Percentiles rank a stretch among this genome's conserved stretches.
phyloP scores from a whole-genome alignment of 345 rosid species.

The Isatis tinctoria region DNA sequence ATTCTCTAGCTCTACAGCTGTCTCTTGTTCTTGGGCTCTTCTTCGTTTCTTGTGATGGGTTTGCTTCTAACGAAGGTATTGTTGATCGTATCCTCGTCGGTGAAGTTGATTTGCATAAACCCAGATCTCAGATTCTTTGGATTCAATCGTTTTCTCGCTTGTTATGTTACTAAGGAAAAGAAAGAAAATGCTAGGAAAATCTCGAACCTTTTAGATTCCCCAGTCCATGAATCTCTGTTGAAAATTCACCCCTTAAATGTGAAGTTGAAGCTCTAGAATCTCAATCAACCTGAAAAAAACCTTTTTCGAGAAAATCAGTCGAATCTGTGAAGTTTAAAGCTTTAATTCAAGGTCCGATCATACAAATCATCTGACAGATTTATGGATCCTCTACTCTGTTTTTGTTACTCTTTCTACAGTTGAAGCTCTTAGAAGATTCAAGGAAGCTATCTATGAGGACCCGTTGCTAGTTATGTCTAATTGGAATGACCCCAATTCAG shows the following conservation, averaged over 20 bases:
- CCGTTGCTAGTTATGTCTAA: constrained; percentile 67
- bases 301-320: not conserved
- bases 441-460: constrained; percentile 88
- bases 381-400: constrained; percentile 1
- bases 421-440: constrained; percentile 67
- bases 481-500: constrained; percentile 76
- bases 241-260: not conserved
- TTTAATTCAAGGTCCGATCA: not conserved
- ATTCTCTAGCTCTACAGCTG: constrained; percentile 27
- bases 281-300: not conserved
- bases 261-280: not conserved
- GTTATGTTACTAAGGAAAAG: constrained; percentile 27
- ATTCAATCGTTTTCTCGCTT: not conserved
- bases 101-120: constrained; percentile 4
- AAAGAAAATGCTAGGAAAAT: constrained; percentile 16
- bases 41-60: constrained; percentile 45
- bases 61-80: constrained; percentile 68
- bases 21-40: constrained; percentile 42
- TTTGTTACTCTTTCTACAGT: constrained; percentile 33
- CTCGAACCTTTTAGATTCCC: constrained; percentile 9
- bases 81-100: not conserved
- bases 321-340: constrained; percentile 20
- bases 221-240: not conserved
- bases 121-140: constrained; percentile 55
- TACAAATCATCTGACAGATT: not conserved